A percentile compares a stretch with the other conserved stretches of the same genome.
Evolutionary conservation across 1,284 basidiomycete species (phyloP).

Genomic region (Ceratobasidium sp.): DNA sequence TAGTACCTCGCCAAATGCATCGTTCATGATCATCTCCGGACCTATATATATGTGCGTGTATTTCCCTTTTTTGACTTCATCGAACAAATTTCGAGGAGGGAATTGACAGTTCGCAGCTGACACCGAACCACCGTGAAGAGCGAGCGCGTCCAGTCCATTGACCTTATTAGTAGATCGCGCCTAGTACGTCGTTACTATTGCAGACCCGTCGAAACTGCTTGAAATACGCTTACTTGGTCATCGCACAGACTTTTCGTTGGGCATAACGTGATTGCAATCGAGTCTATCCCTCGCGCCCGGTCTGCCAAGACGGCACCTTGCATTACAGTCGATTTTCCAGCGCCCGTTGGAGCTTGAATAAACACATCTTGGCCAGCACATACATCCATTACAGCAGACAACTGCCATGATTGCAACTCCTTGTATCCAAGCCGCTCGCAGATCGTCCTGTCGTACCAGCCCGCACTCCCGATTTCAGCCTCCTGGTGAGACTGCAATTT

Average conservation of each 20-base stretch:
- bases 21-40: not conserved
- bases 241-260: constrained; percentile 9
- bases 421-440: not conserved
- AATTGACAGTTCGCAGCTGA: not conserved
- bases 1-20: not conserved
- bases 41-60: not conserved
- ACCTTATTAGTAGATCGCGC: not conserved
- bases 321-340: not conserved
- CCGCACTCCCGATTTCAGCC: not conserved
- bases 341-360: not conserved
- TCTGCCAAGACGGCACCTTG: not conserved
- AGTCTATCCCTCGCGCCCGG: not conserved
- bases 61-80: not conserved
- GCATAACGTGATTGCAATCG: not conserved
- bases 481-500: not conserved
- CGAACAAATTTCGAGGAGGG: not conserved
- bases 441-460: not conserved
- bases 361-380: constrained; percentile 1
- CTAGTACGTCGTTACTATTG: not conserved
- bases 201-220: not conserved
- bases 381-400: not conserved
- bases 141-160: not conserved
- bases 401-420: not conserved
- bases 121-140: not conserved
- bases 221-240: not conserved